These are phyloP conservation scores for Monosporascus sp. DNA, from an alignment of 2,329 filamentous ascomycete species.

Conservation along the genomic window DNA sequence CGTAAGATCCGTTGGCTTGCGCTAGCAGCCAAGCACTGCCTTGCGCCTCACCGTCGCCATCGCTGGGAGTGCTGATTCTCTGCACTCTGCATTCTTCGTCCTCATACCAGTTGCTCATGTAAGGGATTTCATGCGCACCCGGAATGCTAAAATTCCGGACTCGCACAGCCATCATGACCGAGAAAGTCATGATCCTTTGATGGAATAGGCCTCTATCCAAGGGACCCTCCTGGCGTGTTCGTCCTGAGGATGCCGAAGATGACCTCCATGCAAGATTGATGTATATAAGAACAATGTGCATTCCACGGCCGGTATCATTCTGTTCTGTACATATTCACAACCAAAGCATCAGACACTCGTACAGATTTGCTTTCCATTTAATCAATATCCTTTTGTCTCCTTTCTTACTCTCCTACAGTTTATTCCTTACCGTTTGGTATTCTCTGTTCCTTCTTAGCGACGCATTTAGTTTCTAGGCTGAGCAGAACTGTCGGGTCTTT, in stretches of 20 bases:
- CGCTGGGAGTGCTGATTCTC: background rate
- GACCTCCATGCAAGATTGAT: background rate
- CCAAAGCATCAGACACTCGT: conserved; percentile 5
- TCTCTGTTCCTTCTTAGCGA: conserved; percentile 2
- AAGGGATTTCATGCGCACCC: background rate
- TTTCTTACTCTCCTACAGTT: conserved; percentile 4
- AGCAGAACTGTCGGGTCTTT: background rate
- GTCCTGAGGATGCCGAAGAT: background rate
- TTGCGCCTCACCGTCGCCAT: background rate
- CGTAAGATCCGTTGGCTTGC: background rate
- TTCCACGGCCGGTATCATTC: background rate
- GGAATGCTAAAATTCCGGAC: background rate
- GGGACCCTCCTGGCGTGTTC: too few relatives aligned
- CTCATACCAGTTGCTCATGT: background rate
- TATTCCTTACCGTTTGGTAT: conserved; percentile 8
- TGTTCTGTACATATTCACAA: background rate
- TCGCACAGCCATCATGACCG: background rate
- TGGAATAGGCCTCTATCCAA: too few relatives aligned
- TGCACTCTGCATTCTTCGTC: background rate
- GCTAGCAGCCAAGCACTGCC: background rate
- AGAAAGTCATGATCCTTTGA: background rate
- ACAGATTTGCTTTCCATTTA: conserved; percentile 2
- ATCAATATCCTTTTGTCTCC: conserved; percentile 8
- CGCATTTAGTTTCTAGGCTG: background rate
- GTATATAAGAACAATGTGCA: conserved; percentile 10